Conservation (phyloP, 2,329 filamentous ascomycete genomes). For the Claviceps africana region DNA sequence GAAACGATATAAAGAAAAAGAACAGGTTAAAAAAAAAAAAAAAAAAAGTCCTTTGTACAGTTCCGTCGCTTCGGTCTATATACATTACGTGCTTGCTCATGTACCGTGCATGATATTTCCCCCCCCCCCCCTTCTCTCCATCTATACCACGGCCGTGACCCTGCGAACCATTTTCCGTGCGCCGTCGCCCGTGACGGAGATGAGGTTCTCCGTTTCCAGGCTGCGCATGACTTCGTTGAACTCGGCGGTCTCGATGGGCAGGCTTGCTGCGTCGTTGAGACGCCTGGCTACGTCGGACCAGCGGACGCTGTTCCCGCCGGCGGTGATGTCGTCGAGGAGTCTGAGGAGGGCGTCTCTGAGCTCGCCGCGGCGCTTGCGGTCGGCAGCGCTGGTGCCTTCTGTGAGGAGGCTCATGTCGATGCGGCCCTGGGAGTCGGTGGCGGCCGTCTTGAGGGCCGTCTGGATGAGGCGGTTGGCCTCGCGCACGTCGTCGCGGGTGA, state of each 20-base stretch:
- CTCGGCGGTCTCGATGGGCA: conserved; percentile 62
- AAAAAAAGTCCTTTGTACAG: too few relatives aligned
- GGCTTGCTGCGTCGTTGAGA: conserved; percentile 56
- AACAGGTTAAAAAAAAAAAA: too few relatives aligned
- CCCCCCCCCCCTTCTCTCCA: neutral
- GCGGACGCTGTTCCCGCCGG: conserved; percentile 51
- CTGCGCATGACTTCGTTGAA: conserved; percentile 69
- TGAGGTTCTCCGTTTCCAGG: conserved; percentile 70
- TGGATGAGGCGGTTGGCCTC: conserved; percentile 91
- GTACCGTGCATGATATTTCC: neutral
- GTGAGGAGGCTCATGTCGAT: conserved; percentile 96
- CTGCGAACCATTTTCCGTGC: conserved; percentile 68
- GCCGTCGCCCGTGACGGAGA: conserved; percentile 75
- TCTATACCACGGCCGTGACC: conserved; percentile 39
- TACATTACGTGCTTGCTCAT: neutral
- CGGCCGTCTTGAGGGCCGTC: conserved; percentile 85
- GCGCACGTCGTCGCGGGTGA: conserved; percentile 68
- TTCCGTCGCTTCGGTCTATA: neutral
- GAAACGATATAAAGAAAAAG: too few relatives aligned
- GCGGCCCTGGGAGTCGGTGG: conserved; percentile 82
- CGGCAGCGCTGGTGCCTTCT: conserved; percentile 82
- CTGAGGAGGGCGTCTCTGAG: conserved; percentile 65
- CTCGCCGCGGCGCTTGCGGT: conserved; percentile 69
- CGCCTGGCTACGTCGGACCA: conserved; percentile 65
- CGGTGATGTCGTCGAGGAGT: conserved; percentile 68